Percentiles rank a stretch among this genome's conserved stretches.
phyloP scores from a whole-genome alignment of 805 yeast genomes.

The Metschnikowia noctiluminum region DNA sequence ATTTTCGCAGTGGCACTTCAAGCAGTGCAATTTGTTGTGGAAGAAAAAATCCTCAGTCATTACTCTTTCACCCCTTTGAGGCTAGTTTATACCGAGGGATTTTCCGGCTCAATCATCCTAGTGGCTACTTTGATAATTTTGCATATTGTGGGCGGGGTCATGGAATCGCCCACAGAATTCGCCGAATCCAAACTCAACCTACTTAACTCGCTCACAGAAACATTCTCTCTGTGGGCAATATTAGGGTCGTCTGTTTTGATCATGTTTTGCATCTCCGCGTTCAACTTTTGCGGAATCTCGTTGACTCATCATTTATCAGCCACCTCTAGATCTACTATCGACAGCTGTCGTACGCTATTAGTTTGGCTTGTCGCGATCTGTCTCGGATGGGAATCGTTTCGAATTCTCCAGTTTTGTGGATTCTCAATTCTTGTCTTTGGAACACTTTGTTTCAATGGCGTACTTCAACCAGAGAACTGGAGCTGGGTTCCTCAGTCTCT shows the following conservation, averaged over 20 bases:
- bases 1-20: slow-evolving; percentile 67
- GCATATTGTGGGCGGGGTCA: slow-evolving; percentile 38
- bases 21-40: slow-evolving; percentile 75
- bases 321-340: slow-evolving; percentile 75
- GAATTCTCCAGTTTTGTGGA: slow-evolving; percentile 59
- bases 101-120: slow-evolving; percentile 54
- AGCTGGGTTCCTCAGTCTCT: slow-evolving; percentile 46
- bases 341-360: slow-evolving; percentile 68
- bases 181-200: slow-evolving; percentile 55
- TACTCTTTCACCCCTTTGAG: slow-evolving; percentile 57
- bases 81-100: slow-evolving; percentile 73
- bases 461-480: slow-evolving; percentile 51
- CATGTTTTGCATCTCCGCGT: slow-evolving; percentile 68
- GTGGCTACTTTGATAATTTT: slow-evolving; percentile 43
- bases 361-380: slow-evolving; percentile 71
- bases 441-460: slow-evolving; percentile 71
- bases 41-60: slow-evolving; percentile 59
- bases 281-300: slow-evolving; percentile 72
- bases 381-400: slow-evolving; percentile 75
- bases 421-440: slow-evolving; percentile 65
- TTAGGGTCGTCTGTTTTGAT: slow-evolving; percentile 55
- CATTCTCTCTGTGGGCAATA: slow-evolving; percentile 43
- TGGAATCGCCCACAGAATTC: slow-evolving; percentile 30
- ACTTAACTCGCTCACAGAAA: slow-evolving; percentile 45
- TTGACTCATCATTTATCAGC: slow-evolving; percentile 66